Base-by-base conservation (phyloP, 2,329 filamentous ascomycete genomes). In the Whalleya microplaca region DNA sequence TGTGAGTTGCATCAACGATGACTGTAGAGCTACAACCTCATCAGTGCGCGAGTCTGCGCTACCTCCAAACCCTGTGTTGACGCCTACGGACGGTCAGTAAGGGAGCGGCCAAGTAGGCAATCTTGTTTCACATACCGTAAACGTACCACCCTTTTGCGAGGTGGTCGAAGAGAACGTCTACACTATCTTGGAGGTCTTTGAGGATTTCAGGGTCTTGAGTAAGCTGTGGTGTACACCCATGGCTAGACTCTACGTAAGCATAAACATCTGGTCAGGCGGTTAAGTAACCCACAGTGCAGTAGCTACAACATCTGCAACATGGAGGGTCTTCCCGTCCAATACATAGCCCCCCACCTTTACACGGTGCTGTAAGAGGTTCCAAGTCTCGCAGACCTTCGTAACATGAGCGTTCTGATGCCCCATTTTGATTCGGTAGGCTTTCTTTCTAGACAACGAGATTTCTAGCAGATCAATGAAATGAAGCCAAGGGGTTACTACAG, bases 31-130 rank as follows among this genome's bases (percentile, higher is more conserved):
- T 12, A 75, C 62, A 41, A 79, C 70, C 21, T 81, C 68, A 5
- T 76, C 72, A 0, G 84, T 87, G 8, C 84, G 77, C 0, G 80
- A 78, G 66, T 88, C 83, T 14, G 86, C 86, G 51, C 81, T 86
- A 23, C 85, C 86, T 7, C 86, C 86, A 61, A 88, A 88, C 6
- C 85, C 85, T 0, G 86, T 89, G 62, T 85, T 89, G 45, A 88
- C 83, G 18, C 84, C 84, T 68, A n/a, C 29, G 29, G 3, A 6
- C 29, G 2, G 40, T 62, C 18, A 62, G 60, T 47, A 9, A 6
- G 10, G 12, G 2, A 45, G 14, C 23, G 18, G 27, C 16, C 20
- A 45, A 16, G 14, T 53, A 40, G 9, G n/a, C 16, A 21, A 8
- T 20, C 40, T 1, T 6, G 18, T 16, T 16, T 37, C 16, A 46